These are phyloP conservation scores for Falciphora oryzae DNA, from an alignment of 2,329 filamentous ascomycete species.

Conservation along the genomic window DNA sequence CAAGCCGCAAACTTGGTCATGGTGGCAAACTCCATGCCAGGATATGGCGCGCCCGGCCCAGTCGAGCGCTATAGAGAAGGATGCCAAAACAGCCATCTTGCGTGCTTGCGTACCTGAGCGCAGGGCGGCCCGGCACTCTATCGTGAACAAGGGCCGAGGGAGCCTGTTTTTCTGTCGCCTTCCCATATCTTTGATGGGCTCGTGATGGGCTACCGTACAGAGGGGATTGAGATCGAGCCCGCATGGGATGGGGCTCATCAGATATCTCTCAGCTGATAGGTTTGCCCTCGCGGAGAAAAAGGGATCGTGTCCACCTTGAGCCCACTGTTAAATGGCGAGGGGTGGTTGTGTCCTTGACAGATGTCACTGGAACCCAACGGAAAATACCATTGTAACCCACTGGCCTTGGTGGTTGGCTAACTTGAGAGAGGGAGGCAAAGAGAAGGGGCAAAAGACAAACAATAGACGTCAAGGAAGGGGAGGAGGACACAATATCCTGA, in stretches of 20 bases:
- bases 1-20: neutral
- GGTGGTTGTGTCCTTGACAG: neutral
- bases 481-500: neutral
- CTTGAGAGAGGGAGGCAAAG: neutral
- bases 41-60: neutral
- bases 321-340: neutral
- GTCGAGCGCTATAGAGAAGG: no score
- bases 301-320: neutral
- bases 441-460: neutral
- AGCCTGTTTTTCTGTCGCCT: neutral
- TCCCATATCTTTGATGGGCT: neutral
- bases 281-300: no score
- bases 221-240: neutral
- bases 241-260: neutral
- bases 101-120: no score
- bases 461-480: no score
- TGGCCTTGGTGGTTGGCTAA: neutral
- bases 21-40: neutral
- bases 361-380: neutral
- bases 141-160: no score
- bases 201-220: no score
- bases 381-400: neutral
- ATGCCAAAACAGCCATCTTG: no score
- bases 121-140: no score
- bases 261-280: neutral